These are phyloP conservation scores for Solanum medicagineum DNA, from an alignment of 257 asterid species.

Conservation along the genomic window DNA sequence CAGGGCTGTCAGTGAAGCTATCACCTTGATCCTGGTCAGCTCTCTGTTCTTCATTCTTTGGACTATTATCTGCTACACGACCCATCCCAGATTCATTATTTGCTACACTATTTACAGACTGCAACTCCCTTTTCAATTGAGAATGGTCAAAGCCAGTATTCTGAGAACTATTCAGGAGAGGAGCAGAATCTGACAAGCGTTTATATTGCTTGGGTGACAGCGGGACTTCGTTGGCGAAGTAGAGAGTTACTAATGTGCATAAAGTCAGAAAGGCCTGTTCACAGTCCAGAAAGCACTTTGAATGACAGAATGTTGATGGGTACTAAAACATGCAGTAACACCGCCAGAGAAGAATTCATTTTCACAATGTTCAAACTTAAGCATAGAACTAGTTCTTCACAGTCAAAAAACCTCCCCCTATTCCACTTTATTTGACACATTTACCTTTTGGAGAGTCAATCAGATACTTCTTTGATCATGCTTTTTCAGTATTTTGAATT, in stretches of 20 bases:
- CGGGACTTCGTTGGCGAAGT: slow-evolving; percentile 91
- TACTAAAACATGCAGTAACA: neutral
- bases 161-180: slow-evolving; percentile 56
- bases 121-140: slow-evolving; percentile 21
- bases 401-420: neutral
- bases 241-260: slow-evolving; percentile 78
- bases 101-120: slow-evolving; percentile 6
- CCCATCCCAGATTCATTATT: slow-evolving; percentile 33
- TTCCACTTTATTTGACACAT: neutral
- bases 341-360: neutral
- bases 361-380: neutral
- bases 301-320: neutral
- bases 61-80: slow-evolving; percentile 13
- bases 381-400: neutral
- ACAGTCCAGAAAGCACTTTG: slow-evolving; percentile 8
- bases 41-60: slow-evolving; percentile 24
- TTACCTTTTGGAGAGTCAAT: neutral
- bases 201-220: slow-evolving; percentile 38
- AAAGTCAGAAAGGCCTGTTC: slow-evolving; percentile 59
- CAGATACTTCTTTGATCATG: neutral
- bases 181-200: slow-evolving; percentile 69
- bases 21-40: slow-evolving; percentile 32
- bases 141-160: slow-evolving; percentile 34
- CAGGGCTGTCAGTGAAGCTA: slow-evolving; percentile 67
- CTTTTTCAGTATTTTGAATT: neutral